Evolutionary conservation across 495 filamentous ascomycete species (phyloP), one percentile per base, ranked within the genome.

Genomic region (Ascodesmis nigricans): DNA sequence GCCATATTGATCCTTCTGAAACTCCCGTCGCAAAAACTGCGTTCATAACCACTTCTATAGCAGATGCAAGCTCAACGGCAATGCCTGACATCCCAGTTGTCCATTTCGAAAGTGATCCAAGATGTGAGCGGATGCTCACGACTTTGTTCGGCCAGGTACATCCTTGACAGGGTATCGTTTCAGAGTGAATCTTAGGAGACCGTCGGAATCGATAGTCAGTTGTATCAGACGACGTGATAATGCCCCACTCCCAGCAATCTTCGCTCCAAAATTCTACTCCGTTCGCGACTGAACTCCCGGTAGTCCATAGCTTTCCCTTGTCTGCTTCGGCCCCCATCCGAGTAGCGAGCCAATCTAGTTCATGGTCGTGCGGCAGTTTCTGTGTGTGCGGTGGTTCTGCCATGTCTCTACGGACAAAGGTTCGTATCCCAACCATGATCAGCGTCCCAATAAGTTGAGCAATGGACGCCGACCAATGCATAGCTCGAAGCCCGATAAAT

Each of bases 401-500:
- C n/a, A n/a, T n/a, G n/a, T n/a, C n/a, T n/a, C n/a, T n/a, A n/a
- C 31, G 6, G 14, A 21, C 31, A 6, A 17, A 18, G 4, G 31
- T 18, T 15, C 31, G 17, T 33, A 31, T 8, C 23, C 18, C 21
- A 11, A 5, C 27, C 39, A 25, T 19, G 3, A 14, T 5, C n/a
- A 10, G 20, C 11, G 4, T 41, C 18, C 11, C 33, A 0, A 56
- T 55, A 19, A 65, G 37, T 22, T 62, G 55, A 15, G 57, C 52
- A 1, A 66, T 44, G n/a, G 55, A 55, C 7, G 60, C 54, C 9
- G 56, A 61, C 2, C 58, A 50, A 37, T 63, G 57, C 5, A 63
- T 48, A 1, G 53, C 60, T 29, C 62, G 49, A 1, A 63, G 45
- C 3, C 62, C 62, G 4, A 64, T 44, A 38, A 65, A 66, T 39